A percentile compares a stretch with the other conserved stretches of the same genome.
Evolutionary conservation across 768 basidiomycete genomes (phyloP).

Genomic region (Lactarius sp.): DNA sequence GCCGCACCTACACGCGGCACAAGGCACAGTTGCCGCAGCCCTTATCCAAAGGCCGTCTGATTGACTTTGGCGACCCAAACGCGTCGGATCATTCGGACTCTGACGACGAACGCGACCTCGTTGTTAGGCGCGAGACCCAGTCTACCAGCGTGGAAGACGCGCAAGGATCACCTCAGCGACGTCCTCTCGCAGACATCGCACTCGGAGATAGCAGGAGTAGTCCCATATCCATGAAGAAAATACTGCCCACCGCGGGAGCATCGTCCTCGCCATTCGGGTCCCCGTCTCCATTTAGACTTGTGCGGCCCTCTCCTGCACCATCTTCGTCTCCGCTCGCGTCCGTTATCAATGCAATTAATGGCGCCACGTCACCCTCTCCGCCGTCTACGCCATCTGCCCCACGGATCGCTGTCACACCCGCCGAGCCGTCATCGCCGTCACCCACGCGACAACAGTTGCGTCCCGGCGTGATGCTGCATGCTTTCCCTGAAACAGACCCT

Average conservation of each 20-base stretch:
- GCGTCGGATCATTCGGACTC: slow-evolving; percentile 2
- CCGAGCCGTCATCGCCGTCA: slow-evolving; percentile 20
- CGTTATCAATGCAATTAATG: slow-evolving; percentile 25
- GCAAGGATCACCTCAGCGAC: slow-evolving; percentile 11
- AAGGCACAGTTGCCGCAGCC: slow-evolving; percentile 8
- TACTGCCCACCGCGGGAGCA: not conserved
- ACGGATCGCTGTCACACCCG: slow-evolving; percentile 13
- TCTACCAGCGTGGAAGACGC: not conserved
- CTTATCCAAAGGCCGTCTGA: slow-evolving; percentile 13
- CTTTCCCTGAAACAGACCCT: not conserved
- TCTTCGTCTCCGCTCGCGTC: slow-evolving; percentile 26
- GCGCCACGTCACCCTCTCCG: slow-evolving; percentile 6
- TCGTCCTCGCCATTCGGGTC: slow-evolving; percentile 1
- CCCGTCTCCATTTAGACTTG: slow-evolving; percentile 18
- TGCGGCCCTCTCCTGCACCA: slow-evolving; percentile 32
- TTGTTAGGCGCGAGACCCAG: not conserved
- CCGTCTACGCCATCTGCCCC: slow-evolving; percentile 14
- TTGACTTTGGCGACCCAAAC: slow-evolving; percentile 17
- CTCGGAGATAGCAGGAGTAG: slow-evolving; percentile 15
- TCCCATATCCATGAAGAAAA: not conserved
- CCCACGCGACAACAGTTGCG: slow-evolving; percentile 6
- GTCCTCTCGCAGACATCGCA: slow-evolving; percentile 25
- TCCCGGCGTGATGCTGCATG: not conserved
- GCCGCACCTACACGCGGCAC: slow-evolving; percentile 21
- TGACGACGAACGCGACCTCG: slow-evolving; percentile 1